These are phyloP conservation scores for Tetrahymena malaccensis DNA, from an alignment of 73 alveolate species.

Conservation along the genomic window DNA sequence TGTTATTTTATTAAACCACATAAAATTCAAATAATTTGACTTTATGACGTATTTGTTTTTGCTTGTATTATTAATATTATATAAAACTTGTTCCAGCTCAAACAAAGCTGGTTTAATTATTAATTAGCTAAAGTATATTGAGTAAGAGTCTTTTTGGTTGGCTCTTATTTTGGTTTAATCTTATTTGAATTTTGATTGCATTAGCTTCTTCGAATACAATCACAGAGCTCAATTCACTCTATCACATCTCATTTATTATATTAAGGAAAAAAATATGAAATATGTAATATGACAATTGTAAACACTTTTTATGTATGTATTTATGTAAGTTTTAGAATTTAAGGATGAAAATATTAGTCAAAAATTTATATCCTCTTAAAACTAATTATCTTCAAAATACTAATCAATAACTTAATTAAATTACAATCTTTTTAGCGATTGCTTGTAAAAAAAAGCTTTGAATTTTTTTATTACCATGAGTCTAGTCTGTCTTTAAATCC, in stretches of 20 bases:
- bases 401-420: too few relatives aligned
- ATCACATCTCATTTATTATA: neutral
- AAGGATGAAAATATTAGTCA: neutral
- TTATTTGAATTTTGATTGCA: neutral
- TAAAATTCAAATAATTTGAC: neutral
- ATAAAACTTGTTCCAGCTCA: neutral
- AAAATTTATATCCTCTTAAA: neutral
- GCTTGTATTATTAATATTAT: neutral
- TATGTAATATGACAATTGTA: neutral
- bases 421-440: neutral
- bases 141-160: neutral
- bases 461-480: neutral
- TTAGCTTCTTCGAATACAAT: neutral
- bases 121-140: neutral
- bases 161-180: neutral
- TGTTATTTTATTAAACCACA: too few relatives aligned
- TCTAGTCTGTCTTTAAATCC: neutral
- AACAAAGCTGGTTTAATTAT: neutral
- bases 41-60: neutral
- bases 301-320: neutral
- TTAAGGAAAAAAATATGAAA: neutral
- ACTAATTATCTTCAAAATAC: neutral
- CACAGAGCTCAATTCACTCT: neutral
- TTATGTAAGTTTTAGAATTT: neutral
- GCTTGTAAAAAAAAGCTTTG: neutral